Evolutionary conservation across 495 filamentous ascomycete genomes (phyloP).

Genomic region (Penicillium herquei): DNA sequence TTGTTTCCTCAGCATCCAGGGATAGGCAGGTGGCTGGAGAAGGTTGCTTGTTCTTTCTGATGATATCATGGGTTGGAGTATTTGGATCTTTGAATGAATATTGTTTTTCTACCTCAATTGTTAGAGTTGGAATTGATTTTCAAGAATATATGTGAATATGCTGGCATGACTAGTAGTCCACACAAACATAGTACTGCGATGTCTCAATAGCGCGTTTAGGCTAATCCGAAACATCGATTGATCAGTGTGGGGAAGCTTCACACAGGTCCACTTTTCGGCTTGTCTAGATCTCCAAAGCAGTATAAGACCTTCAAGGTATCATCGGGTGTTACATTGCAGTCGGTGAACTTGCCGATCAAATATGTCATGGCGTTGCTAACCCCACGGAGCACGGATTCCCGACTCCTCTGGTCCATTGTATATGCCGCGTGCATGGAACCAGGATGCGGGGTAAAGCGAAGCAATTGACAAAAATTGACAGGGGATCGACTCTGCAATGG

Average conservation of each 20-base stretch:
- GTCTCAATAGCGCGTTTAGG: neutral
- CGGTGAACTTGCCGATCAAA: conserved; percentile 8
- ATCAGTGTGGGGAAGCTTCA: conserved; percentile 4
- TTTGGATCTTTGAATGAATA: conserved; percentile 20
- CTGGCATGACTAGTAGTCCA: neutral
- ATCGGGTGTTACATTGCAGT: conserved; percentile 10
- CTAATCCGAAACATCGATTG: neutral
- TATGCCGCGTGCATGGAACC: neutral
- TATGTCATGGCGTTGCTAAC: conserved; percentile 4
- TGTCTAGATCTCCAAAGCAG: neutral
- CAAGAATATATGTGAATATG: no score
- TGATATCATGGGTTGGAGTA: conserved; percentile 33
- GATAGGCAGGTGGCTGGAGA: conserved; percentile 23
- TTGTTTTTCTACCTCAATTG: conserved; percentile 2
- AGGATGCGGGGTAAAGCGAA: conserved; percentile 16
- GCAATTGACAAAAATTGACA: neutral
- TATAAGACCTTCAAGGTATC: neutral
- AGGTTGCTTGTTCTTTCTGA: conserved; percentile 22
- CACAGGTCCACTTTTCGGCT: conserved; percentile 3
- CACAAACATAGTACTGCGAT: neutral
- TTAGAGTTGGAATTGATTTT: neutral
- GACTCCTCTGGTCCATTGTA: neutral
- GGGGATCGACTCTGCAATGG: neutral
- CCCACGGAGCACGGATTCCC: neutral
- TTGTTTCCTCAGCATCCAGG: conserved; percentile 19